phyloP scores from a whole-genome alignment of 176 grass and related monocot genomes.

The Eremochloa ophiuroides region DNA sequence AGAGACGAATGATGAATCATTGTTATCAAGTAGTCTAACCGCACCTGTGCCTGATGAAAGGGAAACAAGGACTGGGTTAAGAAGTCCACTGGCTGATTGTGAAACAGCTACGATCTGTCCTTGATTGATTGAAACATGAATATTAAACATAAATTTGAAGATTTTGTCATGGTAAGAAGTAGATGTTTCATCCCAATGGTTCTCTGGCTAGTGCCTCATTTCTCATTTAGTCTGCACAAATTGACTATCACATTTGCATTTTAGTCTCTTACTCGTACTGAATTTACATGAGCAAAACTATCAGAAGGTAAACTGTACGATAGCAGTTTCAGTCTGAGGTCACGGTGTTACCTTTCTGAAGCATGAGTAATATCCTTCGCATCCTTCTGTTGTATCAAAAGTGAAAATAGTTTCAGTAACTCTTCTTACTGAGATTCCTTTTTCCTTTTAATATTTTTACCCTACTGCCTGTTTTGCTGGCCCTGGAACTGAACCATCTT shows the following conservation, averaged over 20 bases:
- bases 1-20: slow-evolving; percentile 7
- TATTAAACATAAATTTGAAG: background rate
- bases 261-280: background rate
- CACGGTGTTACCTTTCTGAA: background rate
- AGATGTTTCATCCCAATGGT: background rate
- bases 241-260: background rate
- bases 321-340: background rate
- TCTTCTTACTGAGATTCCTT: background rate
- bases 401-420: background rate
- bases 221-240: background rate
- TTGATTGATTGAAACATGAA: background rate
- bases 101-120: background rate
- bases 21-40: background rate
- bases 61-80: background rate
- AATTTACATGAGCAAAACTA: background rate
- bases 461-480: background rate
- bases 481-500: slow-evolving; percentile 1
- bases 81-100: background rate
- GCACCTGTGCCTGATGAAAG: background rate
- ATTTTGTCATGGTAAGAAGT: background rate
- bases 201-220: background rate
- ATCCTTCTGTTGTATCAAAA: background rate
- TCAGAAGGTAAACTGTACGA: background rate
- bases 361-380: background rate
- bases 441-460: background rate